phyloP scores from a whole-genome alignment of 2,329 filamentous ascomycete species.

The Huntiella savannae region DNA sequence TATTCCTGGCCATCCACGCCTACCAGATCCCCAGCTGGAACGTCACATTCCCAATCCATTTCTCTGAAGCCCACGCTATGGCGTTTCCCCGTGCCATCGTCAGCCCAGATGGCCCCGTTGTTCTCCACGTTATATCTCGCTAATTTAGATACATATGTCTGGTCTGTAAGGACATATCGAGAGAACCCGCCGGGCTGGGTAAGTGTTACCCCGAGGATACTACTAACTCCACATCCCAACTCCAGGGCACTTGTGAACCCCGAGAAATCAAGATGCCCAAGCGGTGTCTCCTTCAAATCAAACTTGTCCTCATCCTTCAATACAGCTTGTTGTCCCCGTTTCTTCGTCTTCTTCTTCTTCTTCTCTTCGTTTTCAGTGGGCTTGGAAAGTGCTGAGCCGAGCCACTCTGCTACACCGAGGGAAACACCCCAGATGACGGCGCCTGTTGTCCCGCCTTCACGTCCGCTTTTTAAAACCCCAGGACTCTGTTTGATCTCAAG shows the following conservation, averaged over 20 bases:
- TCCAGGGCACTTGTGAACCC: slow-evolving; percentile 48
- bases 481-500: slow-evolving; percentile 70
- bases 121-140: slow-evolving; percentile 57
- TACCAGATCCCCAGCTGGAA: slow-evolving; percentile 25
- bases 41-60: slow-evolving; percentile 68
- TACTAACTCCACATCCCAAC: slow-evolving; percentile 75
- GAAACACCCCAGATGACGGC: slow-evolving; percentile 82
- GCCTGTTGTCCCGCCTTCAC: slow-evolving; percentile 40
- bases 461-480: slow-evolving; percentile 56
- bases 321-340: neutral
- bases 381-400: slow-evolving; percentile 29
- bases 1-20: neutral
- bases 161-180: slow-evolving; percentile 68
- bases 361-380: neutral
- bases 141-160: slow-evolving; percentile 61
- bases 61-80: too few relatives aligned
- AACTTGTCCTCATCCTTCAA: neutral
- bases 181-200: slow-evolving; percentile 27
- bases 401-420: slow-evolving; percentile 64
- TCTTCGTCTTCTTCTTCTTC: neutral
- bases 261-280: slow-evolving; percentile 19
- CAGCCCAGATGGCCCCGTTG: slow-evolving; percentile 24
- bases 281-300: too few relatives aligned
- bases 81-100: too few relatives aligned
- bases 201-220: slow-evolving; percentile 53